Evolutionary conservation across 805 yeast species (phyloP).

Genomic region (Starmerella floricola): DNA sequence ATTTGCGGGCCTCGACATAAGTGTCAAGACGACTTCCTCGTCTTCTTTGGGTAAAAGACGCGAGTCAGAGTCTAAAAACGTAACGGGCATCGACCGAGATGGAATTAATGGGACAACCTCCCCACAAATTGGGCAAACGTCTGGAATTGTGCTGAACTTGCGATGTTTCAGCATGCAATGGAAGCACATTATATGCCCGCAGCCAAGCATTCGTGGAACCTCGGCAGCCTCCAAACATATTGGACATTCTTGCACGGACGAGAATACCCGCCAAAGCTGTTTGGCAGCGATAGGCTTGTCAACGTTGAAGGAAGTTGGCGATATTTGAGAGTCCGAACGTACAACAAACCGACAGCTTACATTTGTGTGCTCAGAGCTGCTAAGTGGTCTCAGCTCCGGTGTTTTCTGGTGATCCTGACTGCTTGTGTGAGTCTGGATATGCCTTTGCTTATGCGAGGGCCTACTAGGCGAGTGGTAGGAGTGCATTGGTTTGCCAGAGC

Average conservation of each 20-base stretch:
- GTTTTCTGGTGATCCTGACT: too few relatives aligned
- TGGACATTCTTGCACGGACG: slow-evolving; percentile 68
- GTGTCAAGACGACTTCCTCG: slow-evolving; percentile 19
- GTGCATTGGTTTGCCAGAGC: too few relatives aligned
- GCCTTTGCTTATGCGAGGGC: too few relatives aligned
- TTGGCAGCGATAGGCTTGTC: slow-evolving; percentile 45
- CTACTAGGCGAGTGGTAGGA: too few relatives aligned
- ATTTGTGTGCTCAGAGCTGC: slow-evolving; percentile 39
- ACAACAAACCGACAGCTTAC: slow-evolving; percentile 76
- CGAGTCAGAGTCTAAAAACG: slow-evolving; percentile 16
- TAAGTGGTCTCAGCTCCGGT: slow-evolving; percentile 8
- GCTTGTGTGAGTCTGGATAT: too few relatives aligned
- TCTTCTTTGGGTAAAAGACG: slow-evolving; percentile 19
- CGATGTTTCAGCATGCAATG: slow-evolving; percentile 67
- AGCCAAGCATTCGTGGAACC: slow-evolving; percentile 88
- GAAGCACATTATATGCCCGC: slow-evolving; percentile 87
- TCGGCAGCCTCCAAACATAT: slow-evolving; percentile 75
- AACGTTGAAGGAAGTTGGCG: slow-evolving; percentile 33
- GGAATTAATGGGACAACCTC: slow-evolving; percentile 10
- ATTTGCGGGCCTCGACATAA: slow-evolving; percentile 13
- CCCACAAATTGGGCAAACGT: slow-evolving; percentile 22
- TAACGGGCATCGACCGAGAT: slow-evolving; percentile 14
- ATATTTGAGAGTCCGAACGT: slow-evolving; percentile 46
- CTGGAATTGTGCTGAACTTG: slow-evolving; percentile 30
- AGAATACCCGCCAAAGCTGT: slow-evolving; percentile 59